A percentile compares a stretch with the other conserved stretches of the same genome.
These are phyloP conservation scores for Parastagonospora nodorum DNA, from an alignment of 2,329 filamentous ascomycete genomes.

Conservation along the genomic window DNA sequence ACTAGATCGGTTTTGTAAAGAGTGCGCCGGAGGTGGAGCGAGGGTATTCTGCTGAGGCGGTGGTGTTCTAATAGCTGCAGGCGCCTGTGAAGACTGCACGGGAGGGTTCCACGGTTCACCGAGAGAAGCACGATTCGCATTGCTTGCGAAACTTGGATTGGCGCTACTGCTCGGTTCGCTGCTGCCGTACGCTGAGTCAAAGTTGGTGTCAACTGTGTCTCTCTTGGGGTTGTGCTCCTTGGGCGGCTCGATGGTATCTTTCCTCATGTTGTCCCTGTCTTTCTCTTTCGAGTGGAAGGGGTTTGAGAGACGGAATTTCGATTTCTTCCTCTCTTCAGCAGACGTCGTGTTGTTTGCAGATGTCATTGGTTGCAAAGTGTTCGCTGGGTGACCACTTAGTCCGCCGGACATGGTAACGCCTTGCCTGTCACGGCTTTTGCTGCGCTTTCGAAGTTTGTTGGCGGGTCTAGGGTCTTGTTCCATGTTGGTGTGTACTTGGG, in stretches of 20 bases:
- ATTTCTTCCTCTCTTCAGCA: constrained; percentile 42
- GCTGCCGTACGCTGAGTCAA: constrained; percentile 42
- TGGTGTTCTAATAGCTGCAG: constrained; percentile 9
- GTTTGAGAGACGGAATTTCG: constrained; percentile 44
- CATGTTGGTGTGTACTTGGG: constrained; percentile 11
- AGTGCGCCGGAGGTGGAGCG: constrained; percentile 18
- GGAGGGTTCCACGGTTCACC: constrained; percentile 31
- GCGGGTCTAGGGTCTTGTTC: constrained; percentile 27
- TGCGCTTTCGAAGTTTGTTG: constrained; percentile 37
- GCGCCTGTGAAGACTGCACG: constrained; percentile 15
- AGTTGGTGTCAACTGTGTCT: constrained; percentile 20
- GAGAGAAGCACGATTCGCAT: constrained; percentile 31
- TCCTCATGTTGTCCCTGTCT: constrained; percentile 21
- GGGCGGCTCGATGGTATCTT: constrained; percentile 6
- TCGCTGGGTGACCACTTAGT: constrained; percentile 19
- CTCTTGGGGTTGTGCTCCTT: constrained; percentile 11
- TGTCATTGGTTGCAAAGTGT: constrained; percentile 21
- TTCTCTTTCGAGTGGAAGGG: constrained; percentile 45
- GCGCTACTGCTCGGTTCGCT: constrained; percentile 39
- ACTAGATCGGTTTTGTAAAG: constrained; percentile 21
- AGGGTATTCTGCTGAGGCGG: constrained; percentile 15
- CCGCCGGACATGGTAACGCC: constrained; percentile 32
- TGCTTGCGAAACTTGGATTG: constrained; percentile 39
- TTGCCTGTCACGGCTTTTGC: constrained; percentile 37
- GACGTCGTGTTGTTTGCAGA: constrained; percentile 23